Conservation (phyloP, 2,329 filamentous ascomycete species). For the Parafenestella ontariensis region DNA sequence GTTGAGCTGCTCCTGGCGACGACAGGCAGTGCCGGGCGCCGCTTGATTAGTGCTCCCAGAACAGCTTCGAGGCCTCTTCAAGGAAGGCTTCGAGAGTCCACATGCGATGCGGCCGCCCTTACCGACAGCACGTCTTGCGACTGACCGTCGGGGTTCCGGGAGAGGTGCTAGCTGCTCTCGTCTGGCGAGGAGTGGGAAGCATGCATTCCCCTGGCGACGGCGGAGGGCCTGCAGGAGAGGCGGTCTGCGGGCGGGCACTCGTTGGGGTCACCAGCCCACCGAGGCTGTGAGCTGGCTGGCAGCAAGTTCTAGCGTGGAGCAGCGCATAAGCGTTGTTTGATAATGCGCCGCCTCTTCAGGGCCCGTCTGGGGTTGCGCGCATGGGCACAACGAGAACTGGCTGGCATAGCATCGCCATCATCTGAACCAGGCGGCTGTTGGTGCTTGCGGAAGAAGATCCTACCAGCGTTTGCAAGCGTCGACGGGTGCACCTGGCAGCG, state of each 20-base stretch:
- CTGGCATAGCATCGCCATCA: not conserved
- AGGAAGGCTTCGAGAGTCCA: slow-evolving; percentile 7
- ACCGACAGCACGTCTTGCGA: slow-evolving; percentile 25
- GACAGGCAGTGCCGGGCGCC: slow-evolving; percentile 9
- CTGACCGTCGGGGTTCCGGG: slow-evolving; percentile 8
- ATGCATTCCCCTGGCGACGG: slow-evolving; percentile 35
- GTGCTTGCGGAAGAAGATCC: slow-evolving; percentile 4
- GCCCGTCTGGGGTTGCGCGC: slow-evolving; percentile 5
- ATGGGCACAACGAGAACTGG: not conserved
- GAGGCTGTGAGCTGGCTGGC: slow-evolving; percentile 32
- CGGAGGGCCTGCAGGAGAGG: slow-evolving; percentile 26
- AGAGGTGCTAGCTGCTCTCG: slow-evolving; percentile 16
- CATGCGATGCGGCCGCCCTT: slow-evolving; percentile 25
- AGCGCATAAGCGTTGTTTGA: slow-evolving; percentile 36
- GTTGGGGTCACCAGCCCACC: slow-evolving; percentile 30
- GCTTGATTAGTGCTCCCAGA: slow-evolving; percentile 15
- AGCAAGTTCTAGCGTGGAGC: slow-evolving; percentile 29
- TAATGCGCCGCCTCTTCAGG: slow-evolving; percentile 25
- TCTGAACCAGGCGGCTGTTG: not conserved
- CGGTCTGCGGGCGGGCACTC: slow-evolving; percentile 30
- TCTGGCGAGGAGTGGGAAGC: slow-evolving; percentile 15
- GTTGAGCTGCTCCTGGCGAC: slow-evolving; percentile 12
- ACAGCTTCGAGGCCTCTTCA: not conserved
- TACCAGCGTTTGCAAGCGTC: too few species aligned
- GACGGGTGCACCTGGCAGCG: slow-evolving; percentile 9